These are phyloP conservation scores for Bombardia bombarda DNA, from an alignment of 495 filamentous ascomycete species.

Conservation along the genomic window DNA sequence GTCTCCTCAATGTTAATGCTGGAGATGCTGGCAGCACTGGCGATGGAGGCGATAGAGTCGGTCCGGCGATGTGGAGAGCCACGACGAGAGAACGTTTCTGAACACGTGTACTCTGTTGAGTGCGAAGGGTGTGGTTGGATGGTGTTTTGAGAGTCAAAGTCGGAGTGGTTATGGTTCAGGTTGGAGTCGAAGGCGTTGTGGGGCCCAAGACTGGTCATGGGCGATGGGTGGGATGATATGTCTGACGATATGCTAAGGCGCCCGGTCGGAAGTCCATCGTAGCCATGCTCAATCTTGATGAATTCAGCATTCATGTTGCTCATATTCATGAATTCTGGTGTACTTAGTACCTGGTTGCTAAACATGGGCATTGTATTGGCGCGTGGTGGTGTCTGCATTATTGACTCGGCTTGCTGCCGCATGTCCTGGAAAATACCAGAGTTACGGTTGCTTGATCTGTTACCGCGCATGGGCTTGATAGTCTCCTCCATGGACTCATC, in stretches of 20 bases:
- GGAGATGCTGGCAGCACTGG: constrained; percentile 45
- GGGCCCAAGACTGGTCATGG: constrained; percentile 21
- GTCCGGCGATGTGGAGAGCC: constrained; percentile 39
- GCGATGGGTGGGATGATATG: constrained; percentile 21
- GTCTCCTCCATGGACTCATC: constrained; percentile 54
- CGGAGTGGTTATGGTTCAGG: constrained; percentile 21
- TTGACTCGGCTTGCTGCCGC: constrained; percentile 33
- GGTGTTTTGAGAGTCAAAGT: constrained; percentile 13
- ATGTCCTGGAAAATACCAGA: constrained; percentile 38
- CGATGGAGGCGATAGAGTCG: constrained; percentile 39
- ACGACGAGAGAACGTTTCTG: constrained; percentile 18
- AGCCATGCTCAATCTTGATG: constrained; percentile 40
- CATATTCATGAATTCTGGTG: constrained; percentile 49
- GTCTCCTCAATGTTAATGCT: constrained; percentile 49
- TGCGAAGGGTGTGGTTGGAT: constrained; percentile 3
- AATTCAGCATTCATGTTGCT: constrained; percentile 43
- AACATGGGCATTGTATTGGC: constrained; percentile 36
- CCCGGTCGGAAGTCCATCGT: constrained; percentile 23
- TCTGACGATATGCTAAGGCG: constrained; percentile 18
- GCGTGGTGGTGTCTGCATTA: constrained; percentile 22
- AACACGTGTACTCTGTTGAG: constrained; percentile 1
- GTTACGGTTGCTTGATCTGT: constrained; percentile 18
- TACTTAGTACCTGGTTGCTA: constrained; percentile 27
- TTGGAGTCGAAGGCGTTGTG: constrained; percentile 25
- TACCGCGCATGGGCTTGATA: constrained; percentile 39